Conservation (phyloP, 2,329 filamentous ascomycete genomes). For the Thielaviopsis ethacetica region DNA sequence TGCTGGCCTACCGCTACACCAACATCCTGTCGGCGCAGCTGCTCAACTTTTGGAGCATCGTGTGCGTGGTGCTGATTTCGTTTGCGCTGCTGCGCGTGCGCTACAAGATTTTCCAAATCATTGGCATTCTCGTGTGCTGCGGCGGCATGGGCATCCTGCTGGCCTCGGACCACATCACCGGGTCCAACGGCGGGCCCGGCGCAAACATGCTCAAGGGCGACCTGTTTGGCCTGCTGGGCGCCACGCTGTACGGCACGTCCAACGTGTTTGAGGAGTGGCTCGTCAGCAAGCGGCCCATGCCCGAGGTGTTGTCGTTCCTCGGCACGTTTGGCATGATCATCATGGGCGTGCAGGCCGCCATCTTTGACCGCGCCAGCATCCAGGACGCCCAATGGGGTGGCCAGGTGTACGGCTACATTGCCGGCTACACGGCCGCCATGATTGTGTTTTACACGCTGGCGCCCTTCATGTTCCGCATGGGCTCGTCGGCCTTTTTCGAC, state of each 20-base stretch:
- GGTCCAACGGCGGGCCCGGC: slow-evolving; percentile 50
- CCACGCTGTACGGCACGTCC: slow-evolving; percentile 76
- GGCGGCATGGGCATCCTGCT: slow-evolving; percentile 81
- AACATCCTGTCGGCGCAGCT: slow-evolving; percentile 86
- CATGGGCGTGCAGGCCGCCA: slow-evolving; percentile 78
- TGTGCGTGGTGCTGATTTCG: slow-evolving; percentile 74
- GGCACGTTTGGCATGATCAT: slow-evolving; percentile 78
- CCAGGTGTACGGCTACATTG: slow-evolving; percentile 61
- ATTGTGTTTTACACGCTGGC: slow-evolving; percentile 75
- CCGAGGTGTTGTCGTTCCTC: slow-evolving; percentile 85
- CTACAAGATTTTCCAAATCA: slow-evolving; percentile 73
- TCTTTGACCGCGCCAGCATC: slow-evolving; percentile 75
- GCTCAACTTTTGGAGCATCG: slow-evolving; percentile 98
- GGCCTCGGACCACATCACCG: slow-evolving; percentile 71
- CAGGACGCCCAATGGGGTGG: slow-evolving; percentile 45
- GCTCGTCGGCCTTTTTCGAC: slow-evolving; percentile 88
- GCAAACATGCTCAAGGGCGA: slow-evolving; percentile 76
- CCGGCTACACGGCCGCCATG: slow-evolving; percentile 78
- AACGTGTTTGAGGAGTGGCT: slow-evolving; percentile 94
- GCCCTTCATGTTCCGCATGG: slow-evolving; percentile 77
- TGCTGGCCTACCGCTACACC: slow-evolving; percentile 83
- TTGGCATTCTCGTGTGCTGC: slow-evolving; percentile 78
- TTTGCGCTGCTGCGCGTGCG: slow-evolving; percentile 72
- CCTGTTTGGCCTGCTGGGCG: slow-evolving; percentile 75
- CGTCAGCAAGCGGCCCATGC: slow-evolving; percentile 69